phyloP scores from a whole-genome alignment of 805 yeast genomes.

The Zygosaccharomyces lentus region DNA sequence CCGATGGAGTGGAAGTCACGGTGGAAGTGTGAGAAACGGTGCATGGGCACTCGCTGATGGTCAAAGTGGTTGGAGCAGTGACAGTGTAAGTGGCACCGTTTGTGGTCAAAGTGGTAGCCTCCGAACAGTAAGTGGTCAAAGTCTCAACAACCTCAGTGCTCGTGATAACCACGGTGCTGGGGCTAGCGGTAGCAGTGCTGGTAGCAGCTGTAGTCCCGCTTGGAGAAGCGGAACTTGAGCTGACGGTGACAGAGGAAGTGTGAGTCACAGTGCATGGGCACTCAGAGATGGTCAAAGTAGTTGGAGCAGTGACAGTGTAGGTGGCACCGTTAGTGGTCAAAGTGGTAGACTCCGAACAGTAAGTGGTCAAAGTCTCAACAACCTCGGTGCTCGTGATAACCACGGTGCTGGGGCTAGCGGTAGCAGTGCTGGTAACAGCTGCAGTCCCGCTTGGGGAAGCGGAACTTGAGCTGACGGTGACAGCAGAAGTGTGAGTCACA shows the following conservation, averaged over 20 bases:
- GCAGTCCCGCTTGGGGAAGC: too few species aligned
- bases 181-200: not conserved
- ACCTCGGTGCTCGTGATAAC: constrained; percentile 38
- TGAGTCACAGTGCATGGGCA: not conserved
- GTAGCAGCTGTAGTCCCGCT: not conserved
- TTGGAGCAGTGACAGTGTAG: constrained; percentile 55
- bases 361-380: constrained; percentile 71
- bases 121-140: constrained; percentile 81
- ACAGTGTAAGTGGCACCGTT: constrained; percentile 70
- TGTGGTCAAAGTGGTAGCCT: constrained; percentile 59
- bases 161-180: constrained; percentile 25
- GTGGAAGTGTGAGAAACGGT: constrained; percentile 35
- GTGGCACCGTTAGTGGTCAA: constrained; percentile 62
- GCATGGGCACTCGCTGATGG: constrained; percentile 86
- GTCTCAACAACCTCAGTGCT: constrained; percentile 52
- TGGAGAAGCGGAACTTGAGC: too few species aligned
- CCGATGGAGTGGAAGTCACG: constrained; percentile 26
- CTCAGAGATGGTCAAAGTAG: constrained; percentile 9
- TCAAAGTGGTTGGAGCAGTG: constrained; percentile 73
- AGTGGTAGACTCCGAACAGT: constrained; percentile 75
- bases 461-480: too few species aligned
- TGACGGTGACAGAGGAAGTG: too few species aligned
- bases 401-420: not conserved
- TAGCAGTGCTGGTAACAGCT: not conserved
- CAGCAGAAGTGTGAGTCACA: constrained; percentile 12